Percentiles rank a stretch among this genome's conserved stretches.
phyloP scores from a whole-genome alignment of 2,329 filamentous ascomycete species.

The Neopestalotiopsis rosae region DNA sequence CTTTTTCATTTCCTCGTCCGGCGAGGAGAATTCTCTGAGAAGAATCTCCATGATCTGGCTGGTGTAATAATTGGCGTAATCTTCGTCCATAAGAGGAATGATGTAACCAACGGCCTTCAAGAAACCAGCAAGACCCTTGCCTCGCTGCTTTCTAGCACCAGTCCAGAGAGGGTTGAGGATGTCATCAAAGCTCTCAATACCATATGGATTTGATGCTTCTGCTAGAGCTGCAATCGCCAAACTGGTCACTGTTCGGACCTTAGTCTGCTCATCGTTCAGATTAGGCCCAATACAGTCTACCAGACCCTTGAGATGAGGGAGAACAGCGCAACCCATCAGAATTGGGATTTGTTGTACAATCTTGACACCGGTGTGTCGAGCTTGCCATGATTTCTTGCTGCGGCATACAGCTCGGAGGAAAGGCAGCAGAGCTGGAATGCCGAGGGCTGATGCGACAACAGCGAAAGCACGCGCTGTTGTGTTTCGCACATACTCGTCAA shows the following conservation, averaged over 20 bases:
- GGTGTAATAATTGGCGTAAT: slow-evolving; percentile 99
- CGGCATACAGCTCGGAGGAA: slow-evolving; percentile 95
- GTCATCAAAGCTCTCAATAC: slow-evolving; percentile 98
- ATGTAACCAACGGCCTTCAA: slow-evolving; percentile 98
- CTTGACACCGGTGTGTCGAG: slow-evolving; percentile 96
- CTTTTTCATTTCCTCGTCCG: slow-evolving; percentile 99
- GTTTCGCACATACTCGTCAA: slow-evolving; percentile 97
- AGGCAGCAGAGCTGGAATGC: slow-evolving; percentile 91
- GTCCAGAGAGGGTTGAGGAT: slow-evolving; percentile 98
- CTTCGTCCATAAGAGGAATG: slow-evolving; percentile 98
- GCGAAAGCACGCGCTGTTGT: slow-evolving; percentile 97
- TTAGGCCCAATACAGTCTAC: slow-evolving; percentile 97
- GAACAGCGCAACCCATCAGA: slow-evolving; percentile 94
- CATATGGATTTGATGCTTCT: slow-evolving; percentile 95
- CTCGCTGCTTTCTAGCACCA: slow-evolving; percentile 92
- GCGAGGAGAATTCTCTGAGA: slow-evolving; percentile 92
- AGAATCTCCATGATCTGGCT: slow-evolving; percentile 99
- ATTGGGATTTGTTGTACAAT: slow-evolving; percentile 99
- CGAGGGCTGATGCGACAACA: slow-evolving; percentile 93
- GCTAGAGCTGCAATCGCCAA: slow-evolving; percentile 93
- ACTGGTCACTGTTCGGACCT: slow-evolving; percentile 94
- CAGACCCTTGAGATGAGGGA: slow-evolving; percentile 93
- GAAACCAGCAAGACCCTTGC: slow-evolving; percentile 94
- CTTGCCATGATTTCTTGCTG: slow-evolving; percentile 99
- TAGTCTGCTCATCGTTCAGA: slow-evolving; percentile 96